Conservation (phyloP, 805 yeast genomes). For the Candida morakotiae region DNA sequence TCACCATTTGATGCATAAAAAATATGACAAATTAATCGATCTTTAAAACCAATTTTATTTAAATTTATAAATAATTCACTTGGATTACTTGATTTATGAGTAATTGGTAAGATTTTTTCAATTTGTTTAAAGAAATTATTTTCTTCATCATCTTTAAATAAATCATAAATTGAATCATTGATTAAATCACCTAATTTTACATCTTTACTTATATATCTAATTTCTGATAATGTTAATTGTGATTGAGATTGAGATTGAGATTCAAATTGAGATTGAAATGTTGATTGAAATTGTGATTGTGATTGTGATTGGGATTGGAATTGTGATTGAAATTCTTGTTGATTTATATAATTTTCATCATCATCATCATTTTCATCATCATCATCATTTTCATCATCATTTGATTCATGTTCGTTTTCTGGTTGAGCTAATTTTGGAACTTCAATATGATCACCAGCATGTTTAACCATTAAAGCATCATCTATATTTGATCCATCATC, state of each 20-base stretch:
- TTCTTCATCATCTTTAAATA: background rate
- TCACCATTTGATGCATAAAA: slow-evolving; percentile 14
- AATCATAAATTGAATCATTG: background rate
- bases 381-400: slow-evolving; percentile 3
- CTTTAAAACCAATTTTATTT: slow-evolving; percentile 16
- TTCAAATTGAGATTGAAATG: too few relatives aligned
- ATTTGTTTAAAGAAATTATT: too few relatives aligned
- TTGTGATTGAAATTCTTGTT: slow-evolving; percentile 1
- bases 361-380: slow-evolving; percentile 4
- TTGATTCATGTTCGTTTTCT: background rate
- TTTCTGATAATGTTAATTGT: slow-evolving; percentile 1
- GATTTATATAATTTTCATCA: slow-evolving; percentile 1
- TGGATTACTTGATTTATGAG: background rate
- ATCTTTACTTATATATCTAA: slow-evolving; percentile 8
- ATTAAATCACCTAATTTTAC: slow-evolving; percentile 7
- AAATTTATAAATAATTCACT: slow-evolving; percentile 3
- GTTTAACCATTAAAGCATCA: slow-evolving; percentile 11
- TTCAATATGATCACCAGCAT: slow-evolving; percentile 7
- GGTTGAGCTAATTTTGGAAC: slow-evolving; percentile 7
- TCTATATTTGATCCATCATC: slow-evolving; percentile 24
- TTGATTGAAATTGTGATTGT: slow-evolving; percentile 3
- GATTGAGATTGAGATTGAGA: background rate
- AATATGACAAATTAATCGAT: slow-evolving; percentile 15
- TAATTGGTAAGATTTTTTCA: slow-evolving; percentile 1
- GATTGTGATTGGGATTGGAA: background rate